These are phyloP conservation scores for Lyophyllum shimeji DNA, from an alignment of 768 basidiomycete species.

Conservation along the genomic window DNA sequence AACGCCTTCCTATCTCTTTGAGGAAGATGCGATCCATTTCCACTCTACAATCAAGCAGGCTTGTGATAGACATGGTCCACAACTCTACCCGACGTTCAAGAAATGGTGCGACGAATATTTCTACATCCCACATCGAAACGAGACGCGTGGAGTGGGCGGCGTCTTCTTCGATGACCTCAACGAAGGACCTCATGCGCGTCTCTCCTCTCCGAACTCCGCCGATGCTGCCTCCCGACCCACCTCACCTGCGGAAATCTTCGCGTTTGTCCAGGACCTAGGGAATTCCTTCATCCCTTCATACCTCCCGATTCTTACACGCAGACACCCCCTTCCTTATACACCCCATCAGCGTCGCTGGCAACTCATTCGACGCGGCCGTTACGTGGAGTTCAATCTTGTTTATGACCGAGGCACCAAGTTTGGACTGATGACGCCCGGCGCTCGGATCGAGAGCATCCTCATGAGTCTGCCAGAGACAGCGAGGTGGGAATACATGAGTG, in stretches of 20 bases:
- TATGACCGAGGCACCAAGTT: constrained; percentile 89
- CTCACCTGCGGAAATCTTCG: constrained; percentile 71
- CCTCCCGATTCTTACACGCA: constrained; percentile 74
- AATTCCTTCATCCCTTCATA: constrained; percentile 89
- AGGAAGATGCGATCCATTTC: constrained; percentile 86
- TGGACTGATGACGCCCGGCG: constrained; percentile 80
- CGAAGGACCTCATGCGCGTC: constrained; percentile 61
- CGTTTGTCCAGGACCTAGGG: constrained; percentile 69
- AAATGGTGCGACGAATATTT: constrained; percentile 99
- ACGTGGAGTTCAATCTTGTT: constrained; percentile 93
- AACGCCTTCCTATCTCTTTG: constrained; percentile 90
- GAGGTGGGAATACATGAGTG: constrained; percentile 87
- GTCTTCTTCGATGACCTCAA: constrained; percentile 96
- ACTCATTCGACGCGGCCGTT: constrained; percentile 83
- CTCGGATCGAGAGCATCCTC: constrained; percentile 85
- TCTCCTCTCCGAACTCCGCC: constrained; percentile 36
- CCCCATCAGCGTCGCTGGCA: constrained; percentile 88
- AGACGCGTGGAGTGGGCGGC: constrained; percentile 89
- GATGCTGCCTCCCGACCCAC: constrained; percentile 43
- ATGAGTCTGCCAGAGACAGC: constrained; percentile 89
- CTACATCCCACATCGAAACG: constrained; percentile 82
- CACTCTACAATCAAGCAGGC: constrained; percentile 75
- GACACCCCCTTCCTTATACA: constrained; percentile 54
- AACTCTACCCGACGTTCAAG: constrained; percentile 80
- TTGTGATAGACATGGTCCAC: constrained; percentile 69